Percentiles rank a stretch among this genome's conserved stretches.
These are phyloP conservation scores for Nicotiana undulata DNA, from an alignment of 257 asterid genomes.

Conservation along the genomic window DNA sequence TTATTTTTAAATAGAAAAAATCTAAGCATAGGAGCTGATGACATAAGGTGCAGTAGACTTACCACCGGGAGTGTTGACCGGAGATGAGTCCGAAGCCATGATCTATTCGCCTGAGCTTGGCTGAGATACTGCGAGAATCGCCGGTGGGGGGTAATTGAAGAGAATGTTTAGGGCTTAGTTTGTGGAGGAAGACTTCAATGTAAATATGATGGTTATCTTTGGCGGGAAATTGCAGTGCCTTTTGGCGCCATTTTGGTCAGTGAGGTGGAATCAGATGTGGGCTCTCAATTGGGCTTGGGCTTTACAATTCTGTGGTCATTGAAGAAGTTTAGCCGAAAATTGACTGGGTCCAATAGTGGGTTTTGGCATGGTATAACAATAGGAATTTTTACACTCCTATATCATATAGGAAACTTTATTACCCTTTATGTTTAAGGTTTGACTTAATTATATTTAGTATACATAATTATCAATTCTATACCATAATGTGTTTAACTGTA, in stretches of 20 bases:
- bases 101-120: neutral
- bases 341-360: neutral
- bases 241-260: slow-evolving; percentile 22
- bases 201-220: slow-evolving; percentile 6
- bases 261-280: neutral
- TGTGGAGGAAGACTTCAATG: neutral
- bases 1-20: neutral
- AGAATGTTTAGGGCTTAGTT: neutral
- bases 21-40: neutral
- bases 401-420: too few species aligned
- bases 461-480: too few species aligned
- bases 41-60: slow-evolving; percentile 2
- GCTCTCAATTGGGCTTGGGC: slow-evolving; percentile 8
- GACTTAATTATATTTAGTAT: too few species aligned
- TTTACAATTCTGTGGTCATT: neutral
- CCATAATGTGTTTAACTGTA: too few species aligned
- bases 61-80: slow-evolving; percentile 41
- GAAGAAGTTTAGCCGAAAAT: neutral
- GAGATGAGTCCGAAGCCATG: slow-evolving; percentile 89
- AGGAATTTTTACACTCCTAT: too few species aligned
- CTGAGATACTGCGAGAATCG: neutral
- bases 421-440: too few species aligned
- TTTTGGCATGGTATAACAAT: too few species aligned
- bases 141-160: neutral
- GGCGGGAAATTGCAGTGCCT: slow-evolving; percentile 25